Conservation (phyloP, 345 rosid species). For the Angophora floribunda region DNA sequence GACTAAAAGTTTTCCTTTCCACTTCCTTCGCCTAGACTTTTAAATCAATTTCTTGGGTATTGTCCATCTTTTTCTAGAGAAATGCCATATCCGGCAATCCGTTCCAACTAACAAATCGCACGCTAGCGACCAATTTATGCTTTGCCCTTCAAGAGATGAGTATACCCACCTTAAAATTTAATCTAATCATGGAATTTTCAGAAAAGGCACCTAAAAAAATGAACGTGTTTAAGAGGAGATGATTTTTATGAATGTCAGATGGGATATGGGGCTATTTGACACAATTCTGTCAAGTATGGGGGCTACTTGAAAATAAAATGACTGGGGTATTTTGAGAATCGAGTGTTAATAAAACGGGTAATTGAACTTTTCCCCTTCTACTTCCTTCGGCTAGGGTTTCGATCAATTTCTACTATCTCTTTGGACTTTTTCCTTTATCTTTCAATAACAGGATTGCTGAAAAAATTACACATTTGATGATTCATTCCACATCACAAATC, state of each 20-base stretch:
- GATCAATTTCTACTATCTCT: not conserved
- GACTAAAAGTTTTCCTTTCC: not conserved
- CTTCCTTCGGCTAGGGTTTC: not conserved
- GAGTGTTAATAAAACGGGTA: not conserved
- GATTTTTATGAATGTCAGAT: not conserved
- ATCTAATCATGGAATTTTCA: not conserved
- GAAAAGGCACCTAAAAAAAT: not conserved
- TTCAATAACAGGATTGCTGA: not conserved
- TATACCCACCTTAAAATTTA: not conserved
- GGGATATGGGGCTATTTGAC: not conserved
- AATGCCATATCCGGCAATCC: not conserved
- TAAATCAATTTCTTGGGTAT: not conserved
- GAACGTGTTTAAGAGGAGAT: not conserved
- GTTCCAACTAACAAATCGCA: rapidly evolving
- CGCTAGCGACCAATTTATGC: not conserved
- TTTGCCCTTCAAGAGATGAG: not conserved
- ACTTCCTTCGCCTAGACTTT: not conserved
- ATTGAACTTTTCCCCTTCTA: not conserved
- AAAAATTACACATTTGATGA: not conserved
- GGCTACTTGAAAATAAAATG: not conserved
- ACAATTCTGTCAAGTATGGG: not conserved
- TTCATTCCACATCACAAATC: not conserved
- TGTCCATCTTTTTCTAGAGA: not conserved
- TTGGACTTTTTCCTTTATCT: not conserved
- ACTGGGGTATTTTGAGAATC: not conserved